Evolutionary conservation across 2,329 filamentous ascomycete genomes (phyloP).

Genomic region (Penicillium sp.): DNA sequence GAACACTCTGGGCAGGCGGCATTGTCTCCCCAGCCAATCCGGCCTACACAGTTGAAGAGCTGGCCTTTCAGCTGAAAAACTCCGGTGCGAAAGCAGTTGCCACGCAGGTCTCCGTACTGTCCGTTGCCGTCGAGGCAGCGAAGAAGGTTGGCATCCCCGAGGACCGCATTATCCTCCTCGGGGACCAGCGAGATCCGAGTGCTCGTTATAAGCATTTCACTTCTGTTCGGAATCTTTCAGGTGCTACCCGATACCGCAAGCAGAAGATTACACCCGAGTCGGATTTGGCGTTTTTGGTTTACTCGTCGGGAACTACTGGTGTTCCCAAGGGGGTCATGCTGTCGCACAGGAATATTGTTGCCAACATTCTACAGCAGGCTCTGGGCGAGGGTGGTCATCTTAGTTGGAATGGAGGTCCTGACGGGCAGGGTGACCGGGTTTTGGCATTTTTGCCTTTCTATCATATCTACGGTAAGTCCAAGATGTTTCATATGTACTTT

Average conservation of each 20-base stretch:
- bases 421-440: slow-evolving; percentile 64
- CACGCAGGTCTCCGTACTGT: slow-evolving; percentile 65
- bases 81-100: slow-evolving; percentile 68
- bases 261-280: slow-evolving; percentile 62
- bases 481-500: not conserved
- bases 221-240: slow-evolving; percentile 61
- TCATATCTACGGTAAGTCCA: slow-evolving; percentile 71
- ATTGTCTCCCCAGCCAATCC: slow-evolving; percentile 83
- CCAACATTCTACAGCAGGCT: slow-evolving; percentile 61
- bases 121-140: slow-evolving; percentile 63
- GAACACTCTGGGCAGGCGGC: slow-evolving; percentile 77
- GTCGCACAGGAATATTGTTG: slow-evolving; percentile 74
- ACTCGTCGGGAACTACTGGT: slow-evolving; percentile 85
- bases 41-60: slow-evolving; percentile 75
- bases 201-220: slow-evolving; percentile 67
- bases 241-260: slow-evolving; percentile 55
- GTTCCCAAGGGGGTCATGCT: slow-evolving; percentile 88
- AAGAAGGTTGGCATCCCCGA: slow-evolving; percentile 64
- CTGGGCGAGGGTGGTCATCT: slow-evolving; percentile 54
- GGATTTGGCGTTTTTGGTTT: slow-evolving; percentile 80
- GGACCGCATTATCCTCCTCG: slow-evolving; percentile 71
- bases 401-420: slow-evolving; percentile 54
- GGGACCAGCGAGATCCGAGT: slow-evolving; percentile 54
- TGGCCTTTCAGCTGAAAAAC: slow-evolving; percentile 78
- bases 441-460: slow-evolving; percentile 83